phyloP scores from a whole-genome alignment of 352 stramenopile genomes.

The Blastocystis sp. region DNA sequence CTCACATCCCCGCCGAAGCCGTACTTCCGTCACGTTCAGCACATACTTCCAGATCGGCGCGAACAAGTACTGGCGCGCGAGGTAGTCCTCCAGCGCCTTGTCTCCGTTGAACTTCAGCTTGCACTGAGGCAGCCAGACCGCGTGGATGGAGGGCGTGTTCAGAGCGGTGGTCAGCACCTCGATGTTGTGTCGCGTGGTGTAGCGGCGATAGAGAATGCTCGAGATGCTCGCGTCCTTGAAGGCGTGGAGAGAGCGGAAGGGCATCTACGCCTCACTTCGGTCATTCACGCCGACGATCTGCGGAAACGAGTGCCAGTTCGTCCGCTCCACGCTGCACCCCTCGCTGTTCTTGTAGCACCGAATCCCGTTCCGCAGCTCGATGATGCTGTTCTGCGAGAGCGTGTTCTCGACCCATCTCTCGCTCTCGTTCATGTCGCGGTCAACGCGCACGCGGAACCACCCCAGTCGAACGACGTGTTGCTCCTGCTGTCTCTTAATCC shows the following conservation, averaged over 20 bases:
- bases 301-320: constrained; percentile 22
- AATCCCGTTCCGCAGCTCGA: constrained; percentile 1
- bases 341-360: neutral
- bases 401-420: constrained; percentile 29
- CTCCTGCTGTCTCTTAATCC: constrained; percentile 47
- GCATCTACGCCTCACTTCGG: neutral
- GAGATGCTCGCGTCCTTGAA: constrained; percentile 32
- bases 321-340: neutral
- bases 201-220: constrained; percentile 44
- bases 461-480: neutral
- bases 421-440: neutral
- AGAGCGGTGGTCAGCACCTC: constrained; percentile 22
- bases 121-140: constrained; percentile 32
- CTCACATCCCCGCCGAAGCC: neutral
- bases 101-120: constrained; percentile 18
- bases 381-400: neutral
- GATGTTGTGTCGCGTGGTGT: neutral
- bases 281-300: neutral
- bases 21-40: constrained; percentile 35
- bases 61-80: constrained; percentile 31
- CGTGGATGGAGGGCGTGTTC: neutral
- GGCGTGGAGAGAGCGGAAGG: neutral
- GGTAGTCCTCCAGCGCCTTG: constrained; percentile 34
- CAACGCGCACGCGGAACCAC: neutral
- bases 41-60: constrained; percentile 30